Evolutionary conservation across 345 rosid genomes (phyloP), one percentile per base, ranked within the genome.

Genomic region (Gossypium thurberi): DNA sequence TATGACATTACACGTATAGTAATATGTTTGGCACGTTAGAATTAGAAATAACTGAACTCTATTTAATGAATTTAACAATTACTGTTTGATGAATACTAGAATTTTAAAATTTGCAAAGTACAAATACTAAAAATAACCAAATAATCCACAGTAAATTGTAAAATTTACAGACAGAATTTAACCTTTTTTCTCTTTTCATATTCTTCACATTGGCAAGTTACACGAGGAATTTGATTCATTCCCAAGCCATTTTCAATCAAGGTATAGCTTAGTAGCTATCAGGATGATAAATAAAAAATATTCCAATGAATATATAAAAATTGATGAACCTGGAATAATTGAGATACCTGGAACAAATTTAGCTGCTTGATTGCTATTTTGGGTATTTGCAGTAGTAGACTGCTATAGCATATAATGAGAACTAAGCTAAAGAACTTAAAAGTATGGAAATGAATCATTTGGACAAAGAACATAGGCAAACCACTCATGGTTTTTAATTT

Each of bases 121-220:
- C 37, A 33, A 33, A 4, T 33, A 33, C 37, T 33, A 33, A 33
- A 33, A 33, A 33, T 33, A 4, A 33, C 37, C 1, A 33, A 33
- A 33, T 0, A 33, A 28, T 28, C 5, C 1, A 3, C 33, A 28
- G 33, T 28, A 28, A 0, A 28, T 28, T 28, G 33, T 28, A 28
- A 28, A 28, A 28, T 28, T 28, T 28, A 28, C 33, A 3, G 40
- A 33, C 6, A 33, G 40, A 33, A 33, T 33, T 4, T 33, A 33
- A 33, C 40, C 6, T 5, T 33, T 33, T 33, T 28, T 28, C 4
- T 28, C 58, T 53, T 53, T 53, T 7, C 17, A 2, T 48, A 48
- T 68, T 26, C 59, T 68, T 68, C 82, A 9, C 59, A 17, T 15
- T 13, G 59, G 59, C 44, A 68, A 68, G 59, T 68, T 68, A 10